Conservation (phyloP, 352 stramenopile genomes). For the Phytophthora megakarya region DNA sequence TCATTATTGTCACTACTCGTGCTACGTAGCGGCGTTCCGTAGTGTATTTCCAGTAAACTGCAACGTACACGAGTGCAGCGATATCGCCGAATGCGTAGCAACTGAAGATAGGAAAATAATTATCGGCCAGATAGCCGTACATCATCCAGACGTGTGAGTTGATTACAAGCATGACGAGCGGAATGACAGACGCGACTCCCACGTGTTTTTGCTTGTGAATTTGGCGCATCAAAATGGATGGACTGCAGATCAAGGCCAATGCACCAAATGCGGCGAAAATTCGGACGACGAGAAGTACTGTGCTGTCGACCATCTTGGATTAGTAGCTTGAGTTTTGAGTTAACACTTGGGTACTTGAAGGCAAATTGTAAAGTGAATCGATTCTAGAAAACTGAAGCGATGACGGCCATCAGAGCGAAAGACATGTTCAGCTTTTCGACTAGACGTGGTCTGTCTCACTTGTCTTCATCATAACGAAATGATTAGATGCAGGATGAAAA, state of each 20-base stretch:
- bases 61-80: conserved; percentile 39
- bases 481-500: conserved; percentile 26
- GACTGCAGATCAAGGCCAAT: conserved; percentile 45
- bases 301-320: conserved; percentile 23
- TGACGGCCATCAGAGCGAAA: too few species aligned
- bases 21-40: conserved; percentile 32
- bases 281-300: conserved; percentile 30
- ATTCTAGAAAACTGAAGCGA: too few species aligned
- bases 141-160: conserved; percentile 53
- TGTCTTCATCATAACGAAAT: conserved; percentile 21
- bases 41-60: conserved; percentile 53
- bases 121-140: conserved; percentile 47
- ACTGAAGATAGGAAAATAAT: conserved; percentile 50
- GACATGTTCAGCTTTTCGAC: too few species aligned
- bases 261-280: conserved; percentile 36
- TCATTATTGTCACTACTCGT: conserved; percentile 20
- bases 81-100: conserved; percentile 40
- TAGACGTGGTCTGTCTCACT: too few species aligned
- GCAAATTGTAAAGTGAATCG: conserved; percentile 23
- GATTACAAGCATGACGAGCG: conserved; percentile 40
- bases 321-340: background rate
- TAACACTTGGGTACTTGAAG: conserved; percentile 5
- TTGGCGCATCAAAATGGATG: conserved; percentile 40
- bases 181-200: conserved; percentile 41
- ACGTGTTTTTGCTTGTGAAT: conserved; percentile 47